Evolutionary conservation across 106 monocot genomes (phyloP).

Genomic region (Dioscorea dumetorum): DNA sequence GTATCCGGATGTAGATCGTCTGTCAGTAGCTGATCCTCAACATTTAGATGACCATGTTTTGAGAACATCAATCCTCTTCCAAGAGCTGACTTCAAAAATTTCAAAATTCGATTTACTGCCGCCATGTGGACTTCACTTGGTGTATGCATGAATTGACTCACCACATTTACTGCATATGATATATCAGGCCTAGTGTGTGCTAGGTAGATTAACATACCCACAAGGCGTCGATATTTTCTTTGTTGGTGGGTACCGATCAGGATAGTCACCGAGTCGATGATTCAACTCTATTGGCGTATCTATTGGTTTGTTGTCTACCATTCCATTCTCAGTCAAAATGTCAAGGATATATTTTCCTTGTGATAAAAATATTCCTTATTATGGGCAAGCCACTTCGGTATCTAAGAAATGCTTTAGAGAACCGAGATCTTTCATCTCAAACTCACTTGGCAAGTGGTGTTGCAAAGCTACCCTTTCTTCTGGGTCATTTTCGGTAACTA

Average conservation of each 20-base stretch:
- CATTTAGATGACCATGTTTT: neutral
- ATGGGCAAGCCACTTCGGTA: conserved; percentile 3
- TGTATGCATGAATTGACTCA: no score
- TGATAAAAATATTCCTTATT: conserved; percentile 1
- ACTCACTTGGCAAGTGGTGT: neutral
- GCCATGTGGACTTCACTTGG: no score
- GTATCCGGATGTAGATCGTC: neutral
- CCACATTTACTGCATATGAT: neutral
- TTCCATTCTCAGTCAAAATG: no score
- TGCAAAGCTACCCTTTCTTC: neutral
- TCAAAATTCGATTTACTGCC: no score
- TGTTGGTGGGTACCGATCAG: no score
- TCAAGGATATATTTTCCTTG: conserved; percentile 5
- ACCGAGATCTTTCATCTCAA: conserved; percentile 13
- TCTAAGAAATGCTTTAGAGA: conserved; percentile 8
- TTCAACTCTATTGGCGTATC: neutral
- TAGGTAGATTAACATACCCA: no score
- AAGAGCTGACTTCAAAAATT: neutral
- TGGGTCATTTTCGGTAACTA: conserved; percentile 2
- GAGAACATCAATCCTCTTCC: conserved; percentile 8
- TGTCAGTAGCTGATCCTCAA: conserved; percentile 1
- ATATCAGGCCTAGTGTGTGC: conserved; percentile 3
- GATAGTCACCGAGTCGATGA: neutral
- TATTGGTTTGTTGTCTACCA: no score
- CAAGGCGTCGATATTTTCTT: no score